phyloP scores from a whole-genome alignment of 2,329 filamentous ascomycete species.

The Cladosporium oxysporum region DNA sequence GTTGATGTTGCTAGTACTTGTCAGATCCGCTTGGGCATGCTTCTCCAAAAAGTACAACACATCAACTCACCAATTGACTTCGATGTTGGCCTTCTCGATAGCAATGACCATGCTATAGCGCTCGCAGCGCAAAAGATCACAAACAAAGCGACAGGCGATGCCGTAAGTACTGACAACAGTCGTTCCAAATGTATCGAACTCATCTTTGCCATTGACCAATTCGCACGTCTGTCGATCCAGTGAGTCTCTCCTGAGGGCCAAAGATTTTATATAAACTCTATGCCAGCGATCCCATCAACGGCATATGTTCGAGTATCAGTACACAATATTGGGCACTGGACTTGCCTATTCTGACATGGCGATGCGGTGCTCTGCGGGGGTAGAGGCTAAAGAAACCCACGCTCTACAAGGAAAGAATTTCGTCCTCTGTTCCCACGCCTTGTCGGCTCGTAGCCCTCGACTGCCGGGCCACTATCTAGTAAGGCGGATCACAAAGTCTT shows the following conservation, averaged over 20 bases:
- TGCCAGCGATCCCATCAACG: neutral
- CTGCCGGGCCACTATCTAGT: slow-evolving; percentile 4
- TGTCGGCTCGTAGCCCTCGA: neutral
- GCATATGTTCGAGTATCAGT: neutral
- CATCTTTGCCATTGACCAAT: neutral
- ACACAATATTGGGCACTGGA: neutral
- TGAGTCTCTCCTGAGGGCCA: neutral
- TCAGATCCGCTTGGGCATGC: neutral
- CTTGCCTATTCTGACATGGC: slow-evolving; percentile 4
- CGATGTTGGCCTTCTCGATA: neutral
- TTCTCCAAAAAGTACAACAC: neutral
- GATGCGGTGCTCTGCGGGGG: neutral
- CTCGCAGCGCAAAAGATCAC: neutral
- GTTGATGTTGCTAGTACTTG: neutral
- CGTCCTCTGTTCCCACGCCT: neutral
- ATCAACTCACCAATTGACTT: neutral
- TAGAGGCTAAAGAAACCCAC: neutral
- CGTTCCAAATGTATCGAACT: neutral
- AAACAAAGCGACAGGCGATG: neutral
- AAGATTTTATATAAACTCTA: slow-evolving; percentile 2
- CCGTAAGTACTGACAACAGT: neutral
- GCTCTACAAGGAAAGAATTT: slow-evolving; percentile 7
- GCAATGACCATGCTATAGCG: neutral
- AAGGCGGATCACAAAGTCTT: neutral
- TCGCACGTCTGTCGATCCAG: neutral